phyloP scores from a whole-genome alignment of 2,329 filamentous ascomycete genomes.

The Parafenestella ontariensis region DNA sequence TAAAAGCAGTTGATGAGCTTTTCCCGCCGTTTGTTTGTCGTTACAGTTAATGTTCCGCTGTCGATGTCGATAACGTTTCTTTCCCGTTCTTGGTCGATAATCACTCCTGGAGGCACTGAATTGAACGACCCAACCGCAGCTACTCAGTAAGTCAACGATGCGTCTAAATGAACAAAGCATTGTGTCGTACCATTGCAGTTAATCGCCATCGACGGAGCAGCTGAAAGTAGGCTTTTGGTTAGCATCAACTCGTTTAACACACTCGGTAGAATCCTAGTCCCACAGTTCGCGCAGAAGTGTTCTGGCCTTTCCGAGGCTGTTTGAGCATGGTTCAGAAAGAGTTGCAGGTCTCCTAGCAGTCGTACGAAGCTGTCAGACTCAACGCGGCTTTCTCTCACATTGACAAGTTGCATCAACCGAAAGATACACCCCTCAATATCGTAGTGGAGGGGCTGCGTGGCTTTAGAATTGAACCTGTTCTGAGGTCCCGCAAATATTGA shows the following conservation, averaged over 20 bases:
- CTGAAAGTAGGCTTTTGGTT: not conserved
- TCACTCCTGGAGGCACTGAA: not conserved
- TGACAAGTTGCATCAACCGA: no score
- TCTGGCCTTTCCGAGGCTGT: no score
- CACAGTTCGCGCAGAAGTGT: no score
- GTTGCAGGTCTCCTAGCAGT: not conserved
- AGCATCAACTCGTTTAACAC: not conserved
- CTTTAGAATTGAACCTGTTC: no score
- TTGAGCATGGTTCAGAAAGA: no score
- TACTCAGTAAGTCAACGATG: not conserved
- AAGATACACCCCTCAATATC: no score
- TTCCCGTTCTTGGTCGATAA: not conserved
- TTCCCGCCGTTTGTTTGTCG: not conserved
- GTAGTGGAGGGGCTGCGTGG: no score
- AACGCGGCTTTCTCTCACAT: no score
- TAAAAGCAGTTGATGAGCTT: not conserved
- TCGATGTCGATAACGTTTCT: not conserved
- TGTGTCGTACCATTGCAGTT: not conserved
- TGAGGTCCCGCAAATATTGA: no score
- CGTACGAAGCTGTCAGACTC: not conserved
- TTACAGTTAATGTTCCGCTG: not conserved
- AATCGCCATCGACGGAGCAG: not conserved
- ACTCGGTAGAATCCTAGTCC: no score
- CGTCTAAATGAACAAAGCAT: not conserved
- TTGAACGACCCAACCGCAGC: not conserved